Percentiles rank a stretch among this genome's conserved stretches.
Conservation (phyloP, 495 filamentous ascomycete species). For the Trypethelium eluteriae region DNA sequence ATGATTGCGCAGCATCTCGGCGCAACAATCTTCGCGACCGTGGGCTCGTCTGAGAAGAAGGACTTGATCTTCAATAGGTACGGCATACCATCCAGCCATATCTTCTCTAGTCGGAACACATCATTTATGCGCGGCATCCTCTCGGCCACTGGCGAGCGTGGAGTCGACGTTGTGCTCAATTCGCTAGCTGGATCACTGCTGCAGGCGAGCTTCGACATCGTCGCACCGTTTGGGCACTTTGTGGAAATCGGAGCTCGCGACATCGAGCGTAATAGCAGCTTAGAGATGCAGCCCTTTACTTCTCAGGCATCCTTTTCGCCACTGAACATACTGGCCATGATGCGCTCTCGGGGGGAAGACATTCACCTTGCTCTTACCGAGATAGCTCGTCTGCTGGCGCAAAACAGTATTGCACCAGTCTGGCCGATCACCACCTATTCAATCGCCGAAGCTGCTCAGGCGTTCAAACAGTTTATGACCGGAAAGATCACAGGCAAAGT, state of each 20-base stretch:
- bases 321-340: conserved; percentile 31
- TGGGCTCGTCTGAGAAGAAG: conserved; percentile 39
- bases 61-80: conserved; percentile 35
- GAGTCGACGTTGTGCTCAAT: conserved; percentile 26
- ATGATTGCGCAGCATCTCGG: conserved; percentile 37
- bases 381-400: conserved; percentile 5
- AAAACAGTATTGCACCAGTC: not conserved
- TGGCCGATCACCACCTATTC: conserved; percentile 14
- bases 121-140: conserved; percentile 13
- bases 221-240: conserved; percentile 40
- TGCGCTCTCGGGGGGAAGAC: conserved; percentile 20
- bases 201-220: conserved; percentile 12
- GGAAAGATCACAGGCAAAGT: conserved; percentile 52
- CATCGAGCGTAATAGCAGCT: conserved; percentile 7
- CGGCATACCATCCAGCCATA: conserved; percentile 37
- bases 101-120: conserved; percentile 28
- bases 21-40: conserved; percentile 42
- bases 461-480: conserved; percentile 50
- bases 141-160: conserved; percentile 16
- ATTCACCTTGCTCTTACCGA: conserved; percentile 19
- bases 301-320: conserved; percentile 30
- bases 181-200: conserved; percentile 21
- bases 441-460: conserved; percentile 40
- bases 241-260: conserved; percentile 41
- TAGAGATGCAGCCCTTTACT: conserved; percentile 21